phyloP scores from a whole-genome alignment of 202 grass and related monocot species.

The Zoysia matrella region DNA sequence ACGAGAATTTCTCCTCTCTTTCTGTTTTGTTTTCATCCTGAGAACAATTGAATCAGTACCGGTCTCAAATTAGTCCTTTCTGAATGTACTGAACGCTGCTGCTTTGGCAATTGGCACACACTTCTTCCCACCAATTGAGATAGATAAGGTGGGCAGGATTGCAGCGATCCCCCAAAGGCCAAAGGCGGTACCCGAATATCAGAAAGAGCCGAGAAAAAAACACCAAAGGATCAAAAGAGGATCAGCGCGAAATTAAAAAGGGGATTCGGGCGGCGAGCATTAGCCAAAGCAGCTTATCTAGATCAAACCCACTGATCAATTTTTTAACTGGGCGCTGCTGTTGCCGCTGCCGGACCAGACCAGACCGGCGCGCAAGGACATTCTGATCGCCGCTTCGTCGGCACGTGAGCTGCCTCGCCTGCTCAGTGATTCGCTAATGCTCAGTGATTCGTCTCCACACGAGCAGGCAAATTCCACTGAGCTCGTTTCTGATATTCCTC shows the following conservation, averaged over 20 bases:
- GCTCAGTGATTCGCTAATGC: no score
- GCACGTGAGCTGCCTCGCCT: no score
- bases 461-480: no score
- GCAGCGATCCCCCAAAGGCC: slow-evolving; percentile 49
- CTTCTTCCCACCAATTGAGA: slow-evolving; percentile 39
- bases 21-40: background rate
- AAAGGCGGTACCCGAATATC: slow-evolving; percentile 48
- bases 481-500: no score
- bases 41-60: slow-evolving; percentile 39
- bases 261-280: slow-evolving; percentile 43
- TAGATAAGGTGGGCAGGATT: slow-evolving; percentile 63
- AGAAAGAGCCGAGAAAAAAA: slow-evolving; percentile 30
- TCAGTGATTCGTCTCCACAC: no score
- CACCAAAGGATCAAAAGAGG: slow-evolving; percentile 51
- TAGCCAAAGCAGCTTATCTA: slow-evolving; percentile 46
- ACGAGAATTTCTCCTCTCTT: background rate
- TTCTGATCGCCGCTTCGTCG: no score
- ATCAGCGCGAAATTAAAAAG: slow-evolving; percentile 22
- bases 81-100: slow-evolving; percentile 57
- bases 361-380: slow-evolving; percentile 1
- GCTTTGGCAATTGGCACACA: slow-evolving; percentile 13
- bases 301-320: slow-evolving; percentile 34
- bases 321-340: slow-evolving; percentile 2
- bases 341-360: no score
- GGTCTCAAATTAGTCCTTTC: slow-evolving; percentile 2